Percentiles rank a stretch among this genome's conserved stretches.
Conservation (phyloP, 306 rosid genomes). For the Trifolium fragiferum region DNA sequence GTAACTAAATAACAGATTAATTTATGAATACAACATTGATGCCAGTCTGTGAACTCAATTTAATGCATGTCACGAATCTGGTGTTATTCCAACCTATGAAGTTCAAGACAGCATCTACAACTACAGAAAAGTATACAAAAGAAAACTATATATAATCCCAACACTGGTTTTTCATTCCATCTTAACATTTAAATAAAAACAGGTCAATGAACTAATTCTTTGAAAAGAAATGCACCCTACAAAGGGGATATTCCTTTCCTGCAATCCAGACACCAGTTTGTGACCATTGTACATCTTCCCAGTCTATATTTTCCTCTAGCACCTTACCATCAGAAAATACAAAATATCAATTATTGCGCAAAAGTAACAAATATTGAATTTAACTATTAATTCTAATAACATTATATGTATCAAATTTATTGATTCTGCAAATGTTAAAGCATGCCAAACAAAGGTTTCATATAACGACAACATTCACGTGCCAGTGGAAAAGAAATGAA, state of each 20-base stretch:
- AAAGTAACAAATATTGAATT: slow-evolving; percentile 13
- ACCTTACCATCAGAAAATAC: slow-evolving; percentile 59
- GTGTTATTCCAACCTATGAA: not conserved
- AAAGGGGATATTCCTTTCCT: slow-evolving; percentile 84
- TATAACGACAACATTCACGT: not conserved
- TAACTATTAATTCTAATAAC: slow-evolving; percentile 11
- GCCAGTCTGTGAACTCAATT: not conserved
- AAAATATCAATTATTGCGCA: slow-evolving; percentile 21
- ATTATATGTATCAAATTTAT: not conserved
- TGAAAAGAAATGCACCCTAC: slow-evolving; percentile 94
- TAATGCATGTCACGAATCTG: not conserved
- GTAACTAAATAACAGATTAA: not conserved
- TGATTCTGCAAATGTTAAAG: slow-evolving; percentile 8
- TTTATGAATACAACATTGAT: not conserved
- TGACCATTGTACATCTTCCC: slow-evolving; percentile 99
- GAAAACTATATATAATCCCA: slow-evolving; percentile 12
- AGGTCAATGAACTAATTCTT: slow-evolving; percentile 53
- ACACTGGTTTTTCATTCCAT: not conserved
- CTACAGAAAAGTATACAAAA: slow-evolving; percentile 3
- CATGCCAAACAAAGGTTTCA: slow-evolving; percentile 6
- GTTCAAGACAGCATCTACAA: not conserved
- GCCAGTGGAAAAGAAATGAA: slow-evolving; percentile 33
- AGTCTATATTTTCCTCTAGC: slow-evolving; percentile 85
- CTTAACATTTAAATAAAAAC: not conserved
- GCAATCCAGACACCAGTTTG: slow-evolving; percentile 97